Base-by-base conservation (phyloP, 345 rosid species). In the Lepidium didymum region DNA sequence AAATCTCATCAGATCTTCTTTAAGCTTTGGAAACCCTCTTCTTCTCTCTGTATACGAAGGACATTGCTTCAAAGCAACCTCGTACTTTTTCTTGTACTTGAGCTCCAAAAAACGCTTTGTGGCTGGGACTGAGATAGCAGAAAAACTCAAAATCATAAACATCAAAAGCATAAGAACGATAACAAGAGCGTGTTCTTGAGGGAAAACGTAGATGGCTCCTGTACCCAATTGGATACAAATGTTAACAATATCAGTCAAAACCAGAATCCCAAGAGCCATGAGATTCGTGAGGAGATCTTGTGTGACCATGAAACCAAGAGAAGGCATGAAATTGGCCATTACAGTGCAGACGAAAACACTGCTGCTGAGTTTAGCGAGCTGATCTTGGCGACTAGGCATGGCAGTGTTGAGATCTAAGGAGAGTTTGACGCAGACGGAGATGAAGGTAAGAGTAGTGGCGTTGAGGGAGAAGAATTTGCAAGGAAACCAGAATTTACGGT, bases 331-430 rank as follows among this genome's bases (percentile, higher is more conserved):
- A 44, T 89, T 87, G 64, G 89, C 91, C 82, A 92, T 86, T 8
- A 80, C 81, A 0, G 86, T 83, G 70, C 96, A 92, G 66, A 89
- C 70, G 61, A 92, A 78, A 65, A 74, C 85, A 21, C 83, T 77
- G 62, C 93, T 87, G 82, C 95, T 90, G 68, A 92, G 90, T 71
- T 92, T 92, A 6, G 88, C 68, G 18, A 92, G 96, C 89, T 92
- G 98, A 64, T 89, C 98, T 23, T 78, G 77, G 13, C 79, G 81
- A 21, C 85, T 79, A 16, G 98, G 98, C 98, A 92, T 92, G 7
- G 87, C 76, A 10, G 96, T 90, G 80, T 92, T 89, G 35, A 92
- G 87, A 82, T 92, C 96, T 49, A 92, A 82, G 0, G 96, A 87
- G 36, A 89, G 77, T 70, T 92, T 90, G 78, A 81, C 65, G 27